Percentiles rank a stretch among this genome's conserved stretches.
Evolutionary conservation across 2,329 filamentous ascomycete genomes (phyloP).

Genomic region (Xylaria sp.): DNA sequence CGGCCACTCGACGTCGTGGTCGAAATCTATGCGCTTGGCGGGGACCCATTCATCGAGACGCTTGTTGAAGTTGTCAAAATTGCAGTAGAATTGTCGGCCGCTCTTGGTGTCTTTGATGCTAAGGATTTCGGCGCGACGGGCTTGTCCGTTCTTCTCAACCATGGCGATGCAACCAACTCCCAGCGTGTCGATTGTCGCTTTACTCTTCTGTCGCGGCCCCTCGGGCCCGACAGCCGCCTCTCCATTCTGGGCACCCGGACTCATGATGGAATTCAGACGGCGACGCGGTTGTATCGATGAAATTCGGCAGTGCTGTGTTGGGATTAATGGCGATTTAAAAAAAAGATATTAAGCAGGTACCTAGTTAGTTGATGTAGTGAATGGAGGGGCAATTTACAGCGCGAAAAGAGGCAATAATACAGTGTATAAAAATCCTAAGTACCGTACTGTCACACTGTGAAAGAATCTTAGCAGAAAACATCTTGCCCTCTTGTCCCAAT

Average conservation of each 20-base stretch:
- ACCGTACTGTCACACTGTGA: constrained; percentile 1
- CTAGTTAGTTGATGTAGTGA: neutral
- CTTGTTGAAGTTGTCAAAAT: constrained; percentile 99
- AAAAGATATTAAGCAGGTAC: no score
- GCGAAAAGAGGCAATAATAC: constrained; percentile 2
- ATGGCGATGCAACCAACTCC: constrained; percentile 68
- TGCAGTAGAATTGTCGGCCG: constrained; percentile 90
- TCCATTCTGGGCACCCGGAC: constrained; percentile 58
- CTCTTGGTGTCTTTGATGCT: constrained; percentile 92
- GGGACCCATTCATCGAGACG: constrained; percentile 86
- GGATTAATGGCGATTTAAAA: neutral
- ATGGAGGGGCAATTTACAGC: constrained; percentile 25
- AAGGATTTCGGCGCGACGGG: constrained; percentile 94
- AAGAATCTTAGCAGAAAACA: neutral
- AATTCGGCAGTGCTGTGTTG: constrained; percentile 41
- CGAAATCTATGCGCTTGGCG: constrained; percentile 82
- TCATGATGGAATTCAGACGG: constrained; percentile 60
- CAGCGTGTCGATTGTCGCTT: constrained; percentile 85
- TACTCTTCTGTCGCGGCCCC: constrained; percentile 74
- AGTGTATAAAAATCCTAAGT: neutral
- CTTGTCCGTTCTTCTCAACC: constrained; percentile 78
- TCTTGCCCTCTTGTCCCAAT: neutral
- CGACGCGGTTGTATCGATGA: constrained; percentile 50
- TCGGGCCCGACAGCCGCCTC: constrained; percentile 67
- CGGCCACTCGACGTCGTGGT: constrained; percentile 95